Conservation (phyloP, 306 rosid species). For the Mimosa pudica region DNA sequence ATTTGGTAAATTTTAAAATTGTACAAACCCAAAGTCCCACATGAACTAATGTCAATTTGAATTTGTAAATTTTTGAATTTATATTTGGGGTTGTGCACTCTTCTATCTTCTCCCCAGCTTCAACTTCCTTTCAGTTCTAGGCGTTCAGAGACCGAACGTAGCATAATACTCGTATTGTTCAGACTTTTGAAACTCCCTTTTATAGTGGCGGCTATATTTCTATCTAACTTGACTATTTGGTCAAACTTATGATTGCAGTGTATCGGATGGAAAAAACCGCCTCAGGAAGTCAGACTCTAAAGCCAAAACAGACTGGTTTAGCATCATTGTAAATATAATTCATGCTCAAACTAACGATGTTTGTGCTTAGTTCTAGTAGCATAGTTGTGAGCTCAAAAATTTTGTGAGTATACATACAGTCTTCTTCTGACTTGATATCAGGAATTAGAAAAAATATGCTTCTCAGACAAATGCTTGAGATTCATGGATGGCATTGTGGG, state of each 20-base stretch:
- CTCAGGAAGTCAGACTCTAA: conserved; percentile 62
- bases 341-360: conserved; percentile 20
- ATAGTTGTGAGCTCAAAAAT: no score
- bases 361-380: no score
- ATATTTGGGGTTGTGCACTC: no score
- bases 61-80: no score
- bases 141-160: no score
- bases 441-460: background rate
- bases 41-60: no score
- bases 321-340: conserved; percentile 66
- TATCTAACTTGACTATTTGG: conserved; percentile 12
- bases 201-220: conserved; percentile 13
- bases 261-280: conserved; percentile 80
- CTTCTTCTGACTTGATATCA: conserved; percentile 14
- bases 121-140: no score
- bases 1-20: no score
- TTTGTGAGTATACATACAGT: background rate
- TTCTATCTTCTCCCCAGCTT: no score
- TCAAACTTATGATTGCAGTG: conserved; percentile 52
- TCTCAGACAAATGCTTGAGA: background rate
- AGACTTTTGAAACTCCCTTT: conserved; percentile 20
- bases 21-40: no score
- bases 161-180: no score
- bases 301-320: conserved; percentile 84
- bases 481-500: background rate